Base-by-base conservation (phyloP, 176 grass and related monocot species). In the Bolboschoenus planiculmis region DNA sequence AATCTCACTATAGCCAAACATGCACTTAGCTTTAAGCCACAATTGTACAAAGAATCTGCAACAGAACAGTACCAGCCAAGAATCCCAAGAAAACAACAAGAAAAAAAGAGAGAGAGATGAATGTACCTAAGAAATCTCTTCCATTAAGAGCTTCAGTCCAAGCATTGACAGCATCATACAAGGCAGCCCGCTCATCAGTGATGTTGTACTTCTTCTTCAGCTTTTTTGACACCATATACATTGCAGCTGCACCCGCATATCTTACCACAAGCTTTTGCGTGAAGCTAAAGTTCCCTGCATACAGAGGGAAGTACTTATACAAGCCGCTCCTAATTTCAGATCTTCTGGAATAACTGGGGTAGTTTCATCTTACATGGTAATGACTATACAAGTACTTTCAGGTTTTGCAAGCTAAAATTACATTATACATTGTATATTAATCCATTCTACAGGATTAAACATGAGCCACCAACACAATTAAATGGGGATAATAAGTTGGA, bases 211-310 rank as follows among this genome's bases (percentile, higher is more conserved):
- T 94, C 90, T 91, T 98, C 86, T 95, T 98, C 39, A 98, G 79
- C 66, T 95, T 98, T 88, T 98, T 98, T 2, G 92, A 88, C 37
- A 98, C 89, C 50, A 98, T 88, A 67, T 98, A 98, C 95, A 98
- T 98, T 63, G 87, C 89, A 14, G 87, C 95, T 53, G 95, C 92
- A 40, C 95, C 95, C 88, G 87, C 90, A 57, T 98, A 98, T 85
- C 94, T 97, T 63, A 90, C 95, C 31, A 90, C 79, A 89, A 95
- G 87, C 80, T 89, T 88, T 75, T 98, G 87, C 2, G 82, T 87
- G 67, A 54, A 87, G 80, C 92, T 93, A 82, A 98, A 98, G 86
- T 98, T 98, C 24, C 95, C 95, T 98, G 90, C 75, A 83, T 36
- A 10, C 37, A 81, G 34, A 80, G 16, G 15, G 10, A 80, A 80